Evolutionary conservation across 2,329 filamentous ascomycete species (phyloP).

Genomic region (Aspergillus clavatus): DNA sequence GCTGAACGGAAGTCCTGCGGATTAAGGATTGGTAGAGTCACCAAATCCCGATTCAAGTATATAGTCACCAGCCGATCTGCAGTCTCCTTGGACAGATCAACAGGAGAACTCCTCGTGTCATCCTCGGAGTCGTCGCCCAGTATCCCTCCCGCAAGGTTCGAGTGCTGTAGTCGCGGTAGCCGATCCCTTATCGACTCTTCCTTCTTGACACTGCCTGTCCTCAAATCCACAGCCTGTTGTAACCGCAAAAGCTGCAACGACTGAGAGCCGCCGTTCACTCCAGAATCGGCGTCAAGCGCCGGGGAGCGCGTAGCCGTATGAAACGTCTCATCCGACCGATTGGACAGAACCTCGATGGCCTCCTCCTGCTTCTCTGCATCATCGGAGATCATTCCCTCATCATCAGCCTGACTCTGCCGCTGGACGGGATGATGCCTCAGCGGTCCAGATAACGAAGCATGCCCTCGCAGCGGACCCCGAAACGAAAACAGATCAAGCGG

Average conservation of each 20-base stretch:
- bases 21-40: slow-evolving; percentile 23
- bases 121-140: not conserved
- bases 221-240: slow-evolving; percentile 4
- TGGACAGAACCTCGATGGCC: not conserved
- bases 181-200: slow-evolving; percentile 3
- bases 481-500: not conserved
- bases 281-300: not conserved
- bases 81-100: slow-evolving; percentile 11
- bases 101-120: not conserved
- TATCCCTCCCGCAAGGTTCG: not conserved
- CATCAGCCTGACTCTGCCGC: not conserved
- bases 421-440: not conserved
- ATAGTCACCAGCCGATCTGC: slow-evolving; percentile 15
- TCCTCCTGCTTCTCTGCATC: not conserved
- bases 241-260: slow-evolving; percentile 2
- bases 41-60: slow-evolving; percentile 23
- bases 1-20: slow-evolving; percentile 13
- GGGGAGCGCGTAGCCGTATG: slow-evolving; percentile 4
- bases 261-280: not conserved
- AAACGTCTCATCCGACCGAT: slow-evolving; percentile 5
- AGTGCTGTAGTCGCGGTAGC: not conserved
- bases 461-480: not conserved
- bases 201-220: slow-evolving; percentile 7
- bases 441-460: not conserved
- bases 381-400: not conserved